Conservation (phyloP, 495 filamentous ascomycete genomes). For the Xylaria longipes region DNA sequence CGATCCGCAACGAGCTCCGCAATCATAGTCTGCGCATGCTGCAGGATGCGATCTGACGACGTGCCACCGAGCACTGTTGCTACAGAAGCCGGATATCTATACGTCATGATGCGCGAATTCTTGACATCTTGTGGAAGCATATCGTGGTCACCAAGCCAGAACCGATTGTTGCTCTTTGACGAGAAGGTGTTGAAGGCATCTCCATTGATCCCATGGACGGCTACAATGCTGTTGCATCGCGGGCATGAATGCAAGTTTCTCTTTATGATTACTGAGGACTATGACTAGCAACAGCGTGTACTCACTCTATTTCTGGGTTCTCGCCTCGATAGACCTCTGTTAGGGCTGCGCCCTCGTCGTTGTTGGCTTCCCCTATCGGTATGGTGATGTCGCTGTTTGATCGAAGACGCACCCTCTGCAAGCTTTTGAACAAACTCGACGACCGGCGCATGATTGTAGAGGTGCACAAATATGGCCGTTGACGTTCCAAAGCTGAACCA, state of each 20-base stretch:
- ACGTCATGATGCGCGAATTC: slow-evolving; percentile 22
- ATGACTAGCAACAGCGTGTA: not conserved
- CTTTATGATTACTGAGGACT: not conserved
- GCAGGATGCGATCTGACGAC: slow-evolving; percentile 19
- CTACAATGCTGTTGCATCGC: slow-evolving; percentile 37
- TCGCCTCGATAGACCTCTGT: slow-evolving; percentile 21
- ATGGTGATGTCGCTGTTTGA: not conserved
- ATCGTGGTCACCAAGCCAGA: slow-evolving; percentile 21
- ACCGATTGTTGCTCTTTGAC: slow-evolving; percentile 5
- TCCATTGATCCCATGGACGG: slow-evolving; percentile 48
- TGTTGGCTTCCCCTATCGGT: not conserved
- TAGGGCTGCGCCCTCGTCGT: not conserved
- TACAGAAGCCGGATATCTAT: slow-evolving; percentile 19
- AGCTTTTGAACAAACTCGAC: slow-evolving; percentile 20
- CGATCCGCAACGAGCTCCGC: slow-evolving; percentile 24
- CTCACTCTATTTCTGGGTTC: slow-evolving; percentile 19
- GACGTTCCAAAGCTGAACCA: not conserved
- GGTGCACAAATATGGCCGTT: not conserved
- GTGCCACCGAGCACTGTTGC: not conserved
- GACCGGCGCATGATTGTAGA: slow-evolving; percentile 14
- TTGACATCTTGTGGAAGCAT: slow-evolving; percentile 15
- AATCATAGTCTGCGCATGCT: slow-evolving; percentile 18
- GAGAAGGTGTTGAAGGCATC: slow-evolving; percentile 31
- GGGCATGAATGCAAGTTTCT: slow-evolving; percentile 4
- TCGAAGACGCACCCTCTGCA: not conserved